Conservation (phyloP, 768 basidiomycete genomes). For the Amanita rubescens region DNA sequence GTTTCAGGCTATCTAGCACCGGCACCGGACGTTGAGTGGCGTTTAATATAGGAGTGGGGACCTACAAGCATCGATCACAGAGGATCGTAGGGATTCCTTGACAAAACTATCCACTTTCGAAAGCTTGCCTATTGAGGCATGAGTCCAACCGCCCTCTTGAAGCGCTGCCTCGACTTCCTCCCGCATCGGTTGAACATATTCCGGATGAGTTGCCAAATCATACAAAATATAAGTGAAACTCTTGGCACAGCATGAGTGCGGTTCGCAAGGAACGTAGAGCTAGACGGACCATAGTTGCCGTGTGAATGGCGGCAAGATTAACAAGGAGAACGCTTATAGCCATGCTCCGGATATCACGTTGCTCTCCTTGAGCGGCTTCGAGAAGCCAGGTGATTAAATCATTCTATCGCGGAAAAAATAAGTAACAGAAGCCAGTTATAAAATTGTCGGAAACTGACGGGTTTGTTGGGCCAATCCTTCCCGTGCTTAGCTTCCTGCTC, state of each 20-base stretch:
- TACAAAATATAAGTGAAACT: constrained; percentile 30
- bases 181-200: constrained; percentile 26
- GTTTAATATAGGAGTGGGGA: constrained; percentile 11
- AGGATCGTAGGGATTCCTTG: constrained; percentile 29
- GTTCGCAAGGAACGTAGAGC: background rate
- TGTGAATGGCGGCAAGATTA: constrained; percentile 39
- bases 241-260: constrained; percentile 14
- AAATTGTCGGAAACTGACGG: constrained; percentile 14
- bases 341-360: constrained; percentile 21
- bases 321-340: constrained; percentile 28
- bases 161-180: constrained; percentile 36
- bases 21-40: background rate
- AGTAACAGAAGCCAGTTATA: background rate
- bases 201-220: constrained; percentile 27
- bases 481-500: constrained; percentile 18
- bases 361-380: constrained; percentile 27
- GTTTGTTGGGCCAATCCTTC: constrained; percentile 22
- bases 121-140: constrained; percentile 29
- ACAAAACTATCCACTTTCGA: constrained; percentile 39
- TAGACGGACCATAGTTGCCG: constrained; percentile 30
- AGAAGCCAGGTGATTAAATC: constrained; percentile 45
- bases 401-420: constrained; percentile 20
- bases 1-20: constrained; percentile 18
- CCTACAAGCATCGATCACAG: constrained; percentile 22
- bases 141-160: constrained; percentile 29